Evolutionary conservation across 208 protist species (phyloP).

Genomic region (Lotmaria passim): DNA sequence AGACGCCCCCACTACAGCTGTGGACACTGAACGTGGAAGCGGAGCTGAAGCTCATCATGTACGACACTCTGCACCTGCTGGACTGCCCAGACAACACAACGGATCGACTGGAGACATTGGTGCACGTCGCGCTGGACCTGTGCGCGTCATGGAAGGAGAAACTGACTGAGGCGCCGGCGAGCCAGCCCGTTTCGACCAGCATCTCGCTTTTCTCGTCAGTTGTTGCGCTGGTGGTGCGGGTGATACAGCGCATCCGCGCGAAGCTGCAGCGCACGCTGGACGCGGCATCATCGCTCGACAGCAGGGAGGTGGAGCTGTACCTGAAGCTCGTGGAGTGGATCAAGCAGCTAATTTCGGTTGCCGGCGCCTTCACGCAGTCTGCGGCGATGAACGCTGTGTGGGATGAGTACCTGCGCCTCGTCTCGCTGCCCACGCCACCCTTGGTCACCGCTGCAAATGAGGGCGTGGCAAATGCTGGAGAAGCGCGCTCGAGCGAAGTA

Average conservation of each 20-base stretch:
- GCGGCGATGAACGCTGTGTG: background rate
- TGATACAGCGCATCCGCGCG: conserved; percentile 1
- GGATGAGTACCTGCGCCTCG: conserved; percentile 8
- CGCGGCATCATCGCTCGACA: background rate
- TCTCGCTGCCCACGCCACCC: background rate
- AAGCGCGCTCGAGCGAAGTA: no score
- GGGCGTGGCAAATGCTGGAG: background rate
- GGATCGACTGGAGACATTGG: conserved; percentile 28
- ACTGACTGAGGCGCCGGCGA: background rate
- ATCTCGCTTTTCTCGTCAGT: background rate
- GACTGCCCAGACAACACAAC: conserved; percentile 1
- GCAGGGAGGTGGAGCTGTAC: background rate
- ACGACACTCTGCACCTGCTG: conserved; percentile 24
- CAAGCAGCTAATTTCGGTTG: conserved; percentile 4
- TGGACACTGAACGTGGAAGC: conserved; percentile 33
- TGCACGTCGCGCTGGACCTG: conserved; percentile 42
- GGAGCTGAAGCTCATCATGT: conserved; percentile 44
- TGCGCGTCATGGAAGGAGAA: background rate
- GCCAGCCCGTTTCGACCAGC: no score
- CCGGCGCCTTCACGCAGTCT: background rate
- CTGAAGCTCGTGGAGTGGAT: conserved; percentile 6
- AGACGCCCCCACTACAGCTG: conserved; percentile 16
- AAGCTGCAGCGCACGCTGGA: background rate
- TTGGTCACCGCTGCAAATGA: background rate
- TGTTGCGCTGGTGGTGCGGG: background rate